Base-by-base conservation (phyloP, 345 rosid genomes). In the Sisymbrium altissimum region DNA sequence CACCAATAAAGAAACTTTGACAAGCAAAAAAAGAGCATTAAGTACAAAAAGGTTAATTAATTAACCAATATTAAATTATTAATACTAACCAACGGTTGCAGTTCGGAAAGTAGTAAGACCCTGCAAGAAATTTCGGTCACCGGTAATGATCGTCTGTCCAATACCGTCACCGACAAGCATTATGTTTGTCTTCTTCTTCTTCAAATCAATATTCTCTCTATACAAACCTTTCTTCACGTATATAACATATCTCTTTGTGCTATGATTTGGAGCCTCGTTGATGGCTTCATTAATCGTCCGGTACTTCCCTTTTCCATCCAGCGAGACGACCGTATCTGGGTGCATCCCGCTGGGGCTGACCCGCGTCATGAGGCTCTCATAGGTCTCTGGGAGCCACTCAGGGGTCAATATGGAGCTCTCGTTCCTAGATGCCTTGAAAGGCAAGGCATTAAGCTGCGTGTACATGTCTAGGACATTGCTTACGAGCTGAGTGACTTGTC, bases 41-140 rank as follows among this genome's bases (percentile, higher is more conserved):
- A 17, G 67, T 50, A 30, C 45, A 43, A 60, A 63, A 78, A 49
- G 69, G 11, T 23, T 72, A 52, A 59, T 27, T 2, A 29, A 27
- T 4, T 38, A 40, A 59, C 27, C 33, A 25, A 44, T 5, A 61
- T 39, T 12, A 55, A 5, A 25, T 33, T 25, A 32, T n/a, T n/a
- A 55, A 4, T 13, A 70, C 83, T 74, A 59, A 93, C 98, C 98
- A 15, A 89, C 88, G 2, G 97, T 94, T 35, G 98, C 96, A 30
- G 98, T 91, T 79, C 98, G 81, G 63, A 94, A 94, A 21, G 97
- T 94, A 10, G 98, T 94, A 90, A 92, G 91, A 25, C 98, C 97
- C 77, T 94, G 97, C 83, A 72, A 63, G 76, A 91, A 88, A 78
- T 91, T 88, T 68, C 95, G 83, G 59, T 81, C 82, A 32, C 90